These are phyloP conservation scores for Backusella luteola DNA, from an alignment of 192 early-diverging fungal genomes.

Conservation along the genomic window DNA sequence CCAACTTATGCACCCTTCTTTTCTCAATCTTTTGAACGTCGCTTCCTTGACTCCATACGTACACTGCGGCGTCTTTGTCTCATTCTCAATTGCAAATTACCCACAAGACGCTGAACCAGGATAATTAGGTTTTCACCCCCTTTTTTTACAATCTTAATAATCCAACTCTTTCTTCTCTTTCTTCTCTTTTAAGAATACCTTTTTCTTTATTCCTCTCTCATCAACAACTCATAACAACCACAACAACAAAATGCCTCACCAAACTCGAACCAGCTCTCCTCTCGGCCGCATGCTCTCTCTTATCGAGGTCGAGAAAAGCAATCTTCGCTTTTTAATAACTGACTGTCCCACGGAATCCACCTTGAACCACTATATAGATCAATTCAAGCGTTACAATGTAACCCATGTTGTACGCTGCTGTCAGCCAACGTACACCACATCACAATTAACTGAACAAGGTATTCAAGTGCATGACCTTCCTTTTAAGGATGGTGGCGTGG, in stretches of 20 bases:
- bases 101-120: conserved; percentile 15
- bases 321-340: conserved; percentile 85
- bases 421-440: conserved; percentile 79
- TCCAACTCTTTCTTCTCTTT: neutral
- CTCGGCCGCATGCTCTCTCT: conserved; percentile 64
- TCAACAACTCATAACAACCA: neutral
- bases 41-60: conserved; percentile 6
- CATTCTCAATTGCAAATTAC: conserved; percentile 4
- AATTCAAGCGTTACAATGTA: conserved; percentile 71
- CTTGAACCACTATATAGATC: conserved; percentile 69
- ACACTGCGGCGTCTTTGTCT: conserved; percentile 10
- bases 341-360: conserved; percentile 89
- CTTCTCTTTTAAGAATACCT: neutral
- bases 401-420: conserved; percentile 90
- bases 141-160: neutral
- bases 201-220: neutral
- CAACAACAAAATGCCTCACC: neutral
- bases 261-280: conserved; percentile 30
- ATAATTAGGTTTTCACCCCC: neutral
- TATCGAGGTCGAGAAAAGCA: conserved; percentile 53
- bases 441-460: conserved; percentile 52
- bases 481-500: conserved; percentile 87
- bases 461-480: conserved; percentile 88
- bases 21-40: conserved; percentile 7
- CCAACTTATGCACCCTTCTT: conserved; percentile 16